These are phyloP conservation scores for Aspergillus saccharolyticus DNA, from an alignment of 495 filamentous ascomycete species.

Conservation along the genomic window DNA sequence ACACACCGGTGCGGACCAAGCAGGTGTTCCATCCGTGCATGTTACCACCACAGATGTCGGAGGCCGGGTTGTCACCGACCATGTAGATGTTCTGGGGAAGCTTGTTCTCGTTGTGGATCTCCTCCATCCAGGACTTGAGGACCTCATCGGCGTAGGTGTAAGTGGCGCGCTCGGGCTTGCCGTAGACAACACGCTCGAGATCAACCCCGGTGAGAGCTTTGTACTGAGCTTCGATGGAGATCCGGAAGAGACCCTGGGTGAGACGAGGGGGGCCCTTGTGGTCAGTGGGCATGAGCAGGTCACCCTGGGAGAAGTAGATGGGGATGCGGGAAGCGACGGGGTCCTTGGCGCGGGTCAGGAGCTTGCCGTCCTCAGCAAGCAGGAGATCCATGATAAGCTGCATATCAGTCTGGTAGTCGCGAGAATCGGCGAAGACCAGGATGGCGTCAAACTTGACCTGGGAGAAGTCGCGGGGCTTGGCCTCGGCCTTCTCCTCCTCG, in stretches of 20 bases:
- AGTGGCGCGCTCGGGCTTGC: slow-evolving; percentile 73
- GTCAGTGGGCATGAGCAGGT: slow-evolving; percentile 71
- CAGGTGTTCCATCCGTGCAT: slow-evolving; percentile 80
- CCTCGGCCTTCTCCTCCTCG: slow-evolving; percentile 59
- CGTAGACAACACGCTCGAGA: slow-evolving; percentile 78
- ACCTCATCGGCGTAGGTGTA: slow-evolving; percentile 81
- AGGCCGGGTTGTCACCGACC: slow-evolving; percentile 76
- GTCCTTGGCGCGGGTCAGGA: slow-evolving; percentile 63
- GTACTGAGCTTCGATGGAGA: slow-evolving; percentile 74
- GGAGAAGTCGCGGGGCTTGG: slow-evolving; percentile 61
- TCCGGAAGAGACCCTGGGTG: slow-evolving; percentile 72
- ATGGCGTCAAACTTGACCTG: slow-evolving; percentile 76
- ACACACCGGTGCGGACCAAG: slow-evolving; percentile 59
- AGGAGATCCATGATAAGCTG: slow-evolving; percentile 83
- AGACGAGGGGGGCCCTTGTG: slow-evolving; percentile 65
- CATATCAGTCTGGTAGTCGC: slow-evolving; percentile 78
- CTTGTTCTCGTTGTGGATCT: slow-evolving; percentile 65
- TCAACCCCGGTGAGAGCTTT: slow-evolving; percentile 67
- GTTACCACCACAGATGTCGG: slow-evolving; percentile 74
- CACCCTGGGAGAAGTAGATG: slow-evolving; percentile 72
- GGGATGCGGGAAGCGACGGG: slow-evolving; percentile 65
- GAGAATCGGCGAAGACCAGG: slow-evolving; percentile 75
- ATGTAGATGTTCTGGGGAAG: slow-evolving; percentile 75
- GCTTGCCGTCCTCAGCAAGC: slow-evolving; percentile 64
- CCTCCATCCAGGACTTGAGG: slow-evolving; percentile 68